Conservation (phyloP, 129 eudicot species). For the Glebionis coronaria region DNA sequence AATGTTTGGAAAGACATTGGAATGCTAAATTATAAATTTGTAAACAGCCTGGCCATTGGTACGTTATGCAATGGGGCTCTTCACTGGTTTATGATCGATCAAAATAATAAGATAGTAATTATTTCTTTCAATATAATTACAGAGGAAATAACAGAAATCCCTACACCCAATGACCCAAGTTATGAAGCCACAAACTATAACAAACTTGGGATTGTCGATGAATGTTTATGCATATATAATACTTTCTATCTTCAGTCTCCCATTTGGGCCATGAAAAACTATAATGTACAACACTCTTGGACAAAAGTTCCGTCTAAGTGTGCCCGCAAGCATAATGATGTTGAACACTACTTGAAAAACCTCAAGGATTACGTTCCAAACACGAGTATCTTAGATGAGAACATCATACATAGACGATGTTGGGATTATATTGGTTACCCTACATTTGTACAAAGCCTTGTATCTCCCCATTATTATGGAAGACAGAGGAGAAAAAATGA, state of each 20-base stretch:
- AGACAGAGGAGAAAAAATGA: background rate
- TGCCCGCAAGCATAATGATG: background rate
- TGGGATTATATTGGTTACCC: background rate
- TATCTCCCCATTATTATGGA: background rate
- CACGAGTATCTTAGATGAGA: background rate
- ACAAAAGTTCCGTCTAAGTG: no score
- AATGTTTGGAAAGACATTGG: background rate
- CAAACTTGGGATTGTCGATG: background rate
- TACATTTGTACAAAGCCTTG: background rate
- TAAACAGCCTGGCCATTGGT: background rate
- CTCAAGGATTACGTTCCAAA: background rate
- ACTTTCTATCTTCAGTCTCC: background rate
- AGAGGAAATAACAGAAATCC: background rate
- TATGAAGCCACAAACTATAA: background rate
- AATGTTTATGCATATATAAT: background rate
- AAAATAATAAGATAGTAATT: background rate
- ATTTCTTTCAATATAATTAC: background rate
- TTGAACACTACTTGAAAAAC: background rate
- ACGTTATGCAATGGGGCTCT: background rate
- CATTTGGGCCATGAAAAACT: background rate
- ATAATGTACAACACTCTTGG: background rate
- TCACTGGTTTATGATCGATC: background rate
- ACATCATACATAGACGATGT: background rate
- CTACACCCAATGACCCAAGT: background rate
- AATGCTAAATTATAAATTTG: background rate